Base-by-base conservation (phyloP, 768 basidiomycete species). In the Coprinopsis strossmayeri region DNA sequence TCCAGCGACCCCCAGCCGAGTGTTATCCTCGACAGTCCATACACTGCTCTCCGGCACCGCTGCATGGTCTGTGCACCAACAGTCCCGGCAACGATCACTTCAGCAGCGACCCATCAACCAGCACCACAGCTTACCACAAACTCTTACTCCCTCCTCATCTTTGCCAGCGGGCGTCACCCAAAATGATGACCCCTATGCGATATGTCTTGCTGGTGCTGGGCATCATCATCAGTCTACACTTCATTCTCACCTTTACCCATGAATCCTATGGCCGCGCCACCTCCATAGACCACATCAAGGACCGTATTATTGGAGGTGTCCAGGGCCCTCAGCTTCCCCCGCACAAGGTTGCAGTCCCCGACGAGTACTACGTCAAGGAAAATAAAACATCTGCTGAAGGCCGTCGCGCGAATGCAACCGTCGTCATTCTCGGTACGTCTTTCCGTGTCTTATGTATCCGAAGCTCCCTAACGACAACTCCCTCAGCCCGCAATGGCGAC, bases 331-430 rank as follows among this genome's bases (percentile, higher is more conserved):
- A 60, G 17, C 52, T 56, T 20, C 71, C 81, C 18, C 77, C 79
- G 7, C 71, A 84, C 63, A 73, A 79, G 59, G 68, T 69, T n/a
- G 68, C 75, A n/a, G 66, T 86, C 2, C 73, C 79, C 5, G 79
- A 79, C 2, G 70, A 78, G 23, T 82, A 82, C 62, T 82, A 78
- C 60, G 53, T 70, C 48, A 63, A 63, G 13, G 50, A 62, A 15
- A 73, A 73, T 49, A 51, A 54, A 35, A 63, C 68, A 1, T 59
- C 65, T 17, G 58, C 65, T 1, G 69, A 68, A 34, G 71, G 66
- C n/a, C 72, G 82, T 32, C 89, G 78, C 60, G 88, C 87, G 2
- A 91, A 89, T 60, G 91, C 91, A 21, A 81, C 78, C 2, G 84
- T 92, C 59, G 90, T 91, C 42, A 77, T 91, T 55, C 78, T 98